Evolutionary conservation across 148 eudicot genomes (phyloP).

Genomic region (Selenicereus undatus): DNA sequence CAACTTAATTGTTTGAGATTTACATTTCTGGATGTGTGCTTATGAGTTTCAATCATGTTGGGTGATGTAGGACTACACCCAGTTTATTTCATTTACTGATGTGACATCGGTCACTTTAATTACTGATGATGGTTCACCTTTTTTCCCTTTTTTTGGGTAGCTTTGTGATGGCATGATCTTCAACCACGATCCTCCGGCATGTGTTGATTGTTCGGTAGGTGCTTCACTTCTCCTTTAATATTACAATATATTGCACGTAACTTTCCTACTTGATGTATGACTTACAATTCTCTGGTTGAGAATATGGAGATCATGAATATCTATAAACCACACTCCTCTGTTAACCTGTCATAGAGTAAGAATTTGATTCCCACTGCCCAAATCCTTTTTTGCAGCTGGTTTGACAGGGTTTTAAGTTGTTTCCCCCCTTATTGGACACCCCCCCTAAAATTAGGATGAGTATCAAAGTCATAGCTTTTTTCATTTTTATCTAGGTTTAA

Average conservation of each 20-base stretch:
- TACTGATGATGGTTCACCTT: conserved; percentile 15
- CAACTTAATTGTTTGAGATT: conserved; percentile 1
- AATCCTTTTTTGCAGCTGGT: neutral
- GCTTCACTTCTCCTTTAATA: neutral
- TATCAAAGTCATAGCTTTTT: neutral
- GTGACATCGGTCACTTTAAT: conserved; percentile 7
- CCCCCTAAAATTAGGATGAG: neutral
- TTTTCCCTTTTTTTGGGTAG: conserved; percentile 35
- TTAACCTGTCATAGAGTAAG: neutral
- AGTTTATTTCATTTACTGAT: conserved; percentile 9
- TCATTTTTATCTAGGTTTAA: neutral
- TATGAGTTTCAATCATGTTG: neutral
- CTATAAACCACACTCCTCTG: neutral
- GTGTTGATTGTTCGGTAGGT: conserved; percentile 71
- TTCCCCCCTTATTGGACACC: neutral
- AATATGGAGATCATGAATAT: neutral
- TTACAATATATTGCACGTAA: neutral
- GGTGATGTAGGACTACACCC: neutral
- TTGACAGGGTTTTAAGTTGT: neutral
- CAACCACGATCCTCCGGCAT: conserved; percentile 82
- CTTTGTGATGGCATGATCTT: conserved; percentile 87
- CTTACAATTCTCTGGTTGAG: neutral
- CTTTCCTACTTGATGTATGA: neutral
- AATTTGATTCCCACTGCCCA: neutral
- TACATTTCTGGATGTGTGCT: neutral